Conservation (phyloP, 1,284 basidiomycete genomes). For the Schizophyllum amplum region DNA sequence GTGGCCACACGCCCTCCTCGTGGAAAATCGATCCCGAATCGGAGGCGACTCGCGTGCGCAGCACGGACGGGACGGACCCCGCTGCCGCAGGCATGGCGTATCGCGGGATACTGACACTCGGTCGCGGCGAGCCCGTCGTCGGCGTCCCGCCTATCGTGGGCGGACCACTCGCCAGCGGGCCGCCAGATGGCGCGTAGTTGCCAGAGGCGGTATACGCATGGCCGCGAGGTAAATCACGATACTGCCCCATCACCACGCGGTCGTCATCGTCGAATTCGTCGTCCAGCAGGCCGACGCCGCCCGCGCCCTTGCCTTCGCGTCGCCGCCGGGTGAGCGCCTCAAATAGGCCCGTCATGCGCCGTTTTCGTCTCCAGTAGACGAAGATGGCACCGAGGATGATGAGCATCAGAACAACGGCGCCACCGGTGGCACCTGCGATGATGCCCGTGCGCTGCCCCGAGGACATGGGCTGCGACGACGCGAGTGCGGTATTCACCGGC, state of each 20-base stretch:
- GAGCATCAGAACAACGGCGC: conserved; percentile 31
- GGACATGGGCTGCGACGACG: conserved; percentile 8
- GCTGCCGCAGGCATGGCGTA: conserved; percentile 16
- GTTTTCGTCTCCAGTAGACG: conserved; percentile 31
- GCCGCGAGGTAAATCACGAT: conserved; percentile 9
- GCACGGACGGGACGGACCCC: conserved; percentile 18
- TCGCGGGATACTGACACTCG: conserved; percentile 7
- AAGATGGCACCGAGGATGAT: conserved; percentile 31
- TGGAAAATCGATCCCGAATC: conserved; percentile 42
- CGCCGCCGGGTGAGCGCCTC: conserved; percentile 24
- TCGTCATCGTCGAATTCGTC: conserved; percentile 29
- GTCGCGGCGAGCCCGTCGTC: neutral
- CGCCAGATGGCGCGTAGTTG: neutral
- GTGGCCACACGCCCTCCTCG: conserved; percentile 41
- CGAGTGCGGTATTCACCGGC: conserved; percentile 10
- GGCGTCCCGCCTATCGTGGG: conserved; percentile 2
- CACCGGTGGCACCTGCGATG: conserved; percentile 39
- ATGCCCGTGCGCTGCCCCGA: conserved; percentile 26
- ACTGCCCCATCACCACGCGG: conserved; percentile 20
- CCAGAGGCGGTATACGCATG: neutral
- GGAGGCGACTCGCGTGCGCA: conserved; percentile 27
- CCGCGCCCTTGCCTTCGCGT: conserved; percentile 36
- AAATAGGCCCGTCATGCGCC: conserved; percentile 32
- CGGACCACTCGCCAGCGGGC: too few relatives aligned
- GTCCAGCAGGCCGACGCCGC: conserved; percentile 17